These are phyloP conservation scores for Pseudohyphozyma bogoriensis DNA, from an alignment of 768 basidiomycete genomes.

Conservation along the genomic window DNA sequence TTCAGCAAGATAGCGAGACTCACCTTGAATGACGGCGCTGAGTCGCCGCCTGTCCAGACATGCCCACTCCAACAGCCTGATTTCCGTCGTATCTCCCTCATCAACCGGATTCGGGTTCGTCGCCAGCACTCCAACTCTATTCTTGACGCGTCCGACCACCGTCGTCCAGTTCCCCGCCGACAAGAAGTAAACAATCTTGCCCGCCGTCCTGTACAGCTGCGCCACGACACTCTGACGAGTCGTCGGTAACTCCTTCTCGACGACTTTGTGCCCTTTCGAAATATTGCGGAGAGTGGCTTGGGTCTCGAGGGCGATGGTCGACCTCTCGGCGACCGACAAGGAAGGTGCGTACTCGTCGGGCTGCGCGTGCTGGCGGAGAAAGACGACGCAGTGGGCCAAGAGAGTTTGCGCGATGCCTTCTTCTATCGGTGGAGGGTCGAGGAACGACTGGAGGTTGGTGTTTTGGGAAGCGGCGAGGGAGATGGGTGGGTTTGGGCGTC, in stretches of 20 bases:
- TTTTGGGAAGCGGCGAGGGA: neutral
- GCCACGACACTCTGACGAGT: neutral
- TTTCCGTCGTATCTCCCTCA: constrained; percentile 44
- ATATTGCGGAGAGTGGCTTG: neutral
- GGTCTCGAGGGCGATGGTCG: neutral
- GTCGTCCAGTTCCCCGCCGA: constrained; percentile 69
- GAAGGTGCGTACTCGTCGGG: neutral
- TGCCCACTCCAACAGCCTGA: constrained; percentile 67
- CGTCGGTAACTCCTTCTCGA: neutral
- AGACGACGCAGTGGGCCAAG: constrained; percentile 70
- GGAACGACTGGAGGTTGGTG: constrained; percentile 34
- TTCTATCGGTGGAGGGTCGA: constrained; percentile 64
- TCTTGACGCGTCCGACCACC: constrained; percentile 49
- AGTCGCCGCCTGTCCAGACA: constrained; percentile 61
- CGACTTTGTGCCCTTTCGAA: neutral
- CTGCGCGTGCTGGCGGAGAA: constrained; percentile 40
- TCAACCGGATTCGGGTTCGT: constrained; percentile 42
- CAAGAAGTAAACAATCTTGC: constrained; percentile 71
- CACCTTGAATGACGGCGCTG: constrained; percentile 32
- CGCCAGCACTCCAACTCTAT: constrained; percentile 50
- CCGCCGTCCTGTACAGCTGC: constrained; percentile 29
- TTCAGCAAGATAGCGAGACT: neutral
- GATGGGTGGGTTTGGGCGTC: neutral
- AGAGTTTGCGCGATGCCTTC: constrained; percentile 73
- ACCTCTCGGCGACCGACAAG: neutral